These are phyloP conservation scores for Laetiporus sulphureus DNA, from an alignment of 1,284 basidiomycete species.

Conservation along the genomic window DNA sequence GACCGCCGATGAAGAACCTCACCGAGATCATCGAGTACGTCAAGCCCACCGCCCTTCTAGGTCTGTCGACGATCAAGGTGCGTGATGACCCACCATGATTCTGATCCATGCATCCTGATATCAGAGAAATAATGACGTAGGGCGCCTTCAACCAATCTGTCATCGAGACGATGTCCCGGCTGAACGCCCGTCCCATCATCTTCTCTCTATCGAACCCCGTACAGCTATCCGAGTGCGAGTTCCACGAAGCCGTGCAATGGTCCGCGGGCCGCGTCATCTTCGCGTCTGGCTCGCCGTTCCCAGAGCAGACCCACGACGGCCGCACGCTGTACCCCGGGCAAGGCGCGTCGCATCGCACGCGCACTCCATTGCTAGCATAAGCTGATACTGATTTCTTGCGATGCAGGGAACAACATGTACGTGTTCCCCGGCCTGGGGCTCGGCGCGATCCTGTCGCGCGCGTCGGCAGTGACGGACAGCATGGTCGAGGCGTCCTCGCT, in stretches of 20 bases:
- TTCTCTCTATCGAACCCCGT: constrained; percentile 97
- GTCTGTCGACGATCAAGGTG: constrained; percentile 81
- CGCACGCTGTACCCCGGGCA: constrained; percentile 76
- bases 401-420: constrained; percentile 76
- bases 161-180: constrained; percentile 76
- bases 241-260: constrained; percentile 78
- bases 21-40: constrained; percentile 82
- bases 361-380: background rate
- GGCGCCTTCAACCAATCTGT: constrained; percentile 77
- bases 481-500: constrained; percentile 81
- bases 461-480: constrained; percentile 60
- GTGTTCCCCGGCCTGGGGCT: constrained; percentile 80
- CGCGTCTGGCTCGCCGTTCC: constrained; percentile 90
- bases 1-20: constrained; percentile 70
- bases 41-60: constrained; percentile 87
- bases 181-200: constrained; percentile 86
- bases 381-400: background rate
- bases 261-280: constrained; percentile 76
- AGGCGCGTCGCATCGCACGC: constrained; percentile 25
- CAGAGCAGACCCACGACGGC: constrained; percentile 53
- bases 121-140: constrained; percentile 20
- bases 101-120: background rate
- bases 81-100: constrained; percentile 9
- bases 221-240: constrained; percentile 79
- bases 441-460: constrained; percentile 67